Base-by-base conservation (phyloP, 164 flowering plant species). In the Tetracentron sinense region DNA sequence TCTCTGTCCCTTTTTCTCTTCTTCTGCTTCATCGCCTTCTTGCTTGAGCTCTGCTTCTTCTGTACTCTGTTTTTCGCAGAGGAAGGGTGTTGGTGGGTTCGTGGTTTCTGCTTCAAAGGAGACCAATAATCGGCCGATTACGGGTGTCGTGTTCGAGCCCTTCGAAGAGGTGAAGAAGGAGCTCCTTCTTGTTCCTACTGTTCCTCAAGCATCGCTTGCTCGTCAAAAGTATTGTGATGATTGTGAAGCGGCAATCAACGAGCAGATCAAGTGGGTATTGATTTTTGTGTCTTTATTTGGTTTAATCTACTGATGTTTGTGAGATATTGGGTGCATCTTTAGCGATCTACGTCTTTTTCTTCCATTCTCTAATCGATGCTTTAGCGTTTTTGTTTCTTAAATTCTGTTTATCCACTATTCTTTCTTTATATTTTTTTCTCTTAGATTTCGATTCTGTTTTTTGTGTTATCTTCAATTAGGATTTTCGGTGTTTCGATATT, bases 171-270 rank as follows among this genome's bases (percentile, higher is more conserved):
- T 83, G 22, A 82, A 84, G 82, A 81, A 75, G 68, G 88, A 83
- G 64, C 82, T 85, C 42, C 47, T 59, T 29, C 80, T 87, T 20
- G 84, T 83, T 1, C 88, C 93, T 1, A 65, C 71, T 15, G 50
- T 60, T 20, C 82, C 86, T 15, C 70, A 82, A 0, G 69, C 46
- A 31, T 87, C 88, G 0, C 78, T 86, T 46, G 86, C 91, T 66
- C 76, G 88, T 22, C 87, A 81, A 56, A 72, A 72, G 70, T 89
- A 50, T 53, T 1, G 72, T 0, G 79, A 85, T 27, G 83, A 72
- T 4, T 78, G 77, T 49, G 97, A 92, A 69, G 78, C 89, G 14
- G 94, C 97, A 0, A 65, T 92, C 54, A 92, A 92, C 58, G 94
- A 89, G 72, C 97, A 92, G 75, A 89, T 92, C 74, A 92, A 92